Conservation (phyloP, 2,329 filamentous ascomycete species). For the Ceratocystis eucalypticola region DNA sequence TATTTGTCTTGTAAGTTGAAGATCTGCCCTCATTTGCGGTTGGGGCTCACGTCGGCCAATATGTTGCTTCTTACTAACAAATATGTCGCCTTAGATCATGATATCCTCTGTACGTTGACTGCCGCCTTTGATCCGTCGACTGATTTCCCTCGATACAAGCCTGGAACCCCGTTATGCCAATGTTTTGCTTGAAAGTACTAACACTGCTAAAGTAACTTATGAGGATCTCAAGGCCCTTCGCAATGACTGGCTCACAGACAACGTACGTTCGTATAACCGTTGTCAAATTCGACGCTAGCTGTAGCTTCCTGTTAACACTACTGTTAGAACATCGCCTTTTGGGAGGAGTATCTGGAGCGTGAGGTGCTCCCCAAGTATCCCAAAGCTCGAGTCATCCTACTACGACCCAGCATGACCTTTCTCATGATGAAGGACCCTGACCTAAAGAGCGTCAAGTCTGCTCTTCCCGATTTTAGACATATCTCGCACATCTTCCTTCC, state of each 20-base stretch:
- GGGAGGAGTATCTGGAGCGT: conserved; percentile 93
- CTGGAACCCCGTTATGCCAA: background rate
- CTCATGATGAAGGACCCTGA: conserved; percentile 66
- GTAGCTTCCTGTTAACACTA: background rate
- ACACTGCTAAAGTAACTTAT: conserved; percentile 21
- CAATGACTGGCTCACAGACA: conserved; percentile 93
- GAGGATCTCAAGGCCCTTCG: conserved; percentile 82
- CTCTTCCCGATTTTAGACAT: conserved; percentile 64
- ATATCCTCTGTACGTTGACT: conserved; percentile 27
- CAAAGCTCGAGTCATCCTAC: conserved; percentile 73
- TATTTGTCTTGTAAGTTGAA: conserved; percentile 35
- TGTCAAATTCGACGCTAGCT: background rate
- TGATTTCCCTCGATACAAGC: background rate
- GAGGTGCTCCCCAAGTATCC: conserved; percentile 72
- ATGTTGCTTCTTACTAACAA: background rate
- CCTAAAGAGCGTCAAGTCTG: conserved; percentile 43
- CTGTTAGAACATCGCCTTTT: conserved; percentile 85
- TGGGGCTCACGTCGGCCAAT: background rate
- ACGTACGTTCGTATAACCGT: conserved; percentile 42
- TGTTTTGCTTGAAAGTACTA: background rate
- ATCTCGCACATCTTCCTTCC: conserved; percentile 92
- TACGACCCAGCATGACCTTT: conserved; percentile 86
- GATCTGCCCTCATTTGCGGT: background rate
- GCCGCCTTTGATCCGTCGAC: background rate
- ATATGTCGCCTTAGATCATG: conserved; percentile 25